These are phyloP conservation scores for Carex littledalei DNA, from an alignment of 176 grass and related monocot genomes.

Conservation along the genomic window DNA sequence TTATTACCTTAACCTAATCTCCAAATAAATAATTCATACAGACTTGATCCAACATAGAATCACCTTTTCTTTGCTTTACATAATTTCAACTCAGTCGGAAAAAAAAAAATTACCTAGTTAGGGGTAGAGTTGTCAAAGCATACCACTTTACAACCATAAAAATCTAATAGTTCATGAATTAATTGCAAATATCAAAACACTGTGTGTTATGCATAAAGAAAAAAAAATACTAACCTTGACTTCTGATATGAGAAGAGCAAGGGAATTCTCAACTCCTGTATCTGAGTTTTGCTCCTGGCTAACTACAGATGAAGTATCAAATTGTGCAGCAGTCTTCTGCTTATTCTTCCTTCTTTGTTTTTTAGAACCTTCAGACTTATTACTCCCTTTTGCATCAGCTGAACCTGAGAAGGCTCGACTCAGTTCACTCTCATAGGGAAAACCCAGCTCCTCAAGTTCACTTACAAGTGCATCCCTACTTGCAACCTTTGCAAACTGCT, in stretches of 20 bases:
- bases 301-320: slow-evolving; percentile 39
- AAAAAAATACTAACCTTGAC: slow-evolving; percentile 51
- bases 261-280: slow-evolving; percentile 33
- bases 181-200: background rate
- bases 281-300: slow-evolving; percentile 31
- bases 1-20: background rate
- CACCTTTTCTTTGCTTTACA: background rate
- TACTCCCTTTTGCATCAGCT: slow-evolving; percentile 43
- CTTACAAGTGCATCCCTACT: slow-evolving; percentile 57
- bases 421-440: slow-evolving; percentile 39
- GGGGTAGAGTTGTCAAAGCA: background rate
- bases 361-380: slow-evolving; percentile 61
- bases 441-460: slow-evolving; percentile 76
- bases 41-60: background rate
- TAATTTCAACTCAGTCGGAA: background rate
- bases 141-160: background rate
- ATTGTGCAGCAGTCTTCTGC: slow-evolving; percentile 35
- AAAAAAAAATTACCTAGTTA: background rate
- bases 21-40: background rate
- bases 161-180: background rate
- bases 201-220: background rate
- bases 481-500: slow-evolving; percentile 77
- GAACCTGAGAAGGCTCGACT: slow-evolving; percentile 26
- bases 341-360: slow-evolving; percentile 75
- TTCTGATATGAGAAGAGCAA: slow-evolving; percentile 29